Percentiles rank a stretch among this genome's conserved stretches.
phyloP scores from a whole-genome alignment of 495 filamentous ascomycete species.

The Haplographium delicatum region DNA sequence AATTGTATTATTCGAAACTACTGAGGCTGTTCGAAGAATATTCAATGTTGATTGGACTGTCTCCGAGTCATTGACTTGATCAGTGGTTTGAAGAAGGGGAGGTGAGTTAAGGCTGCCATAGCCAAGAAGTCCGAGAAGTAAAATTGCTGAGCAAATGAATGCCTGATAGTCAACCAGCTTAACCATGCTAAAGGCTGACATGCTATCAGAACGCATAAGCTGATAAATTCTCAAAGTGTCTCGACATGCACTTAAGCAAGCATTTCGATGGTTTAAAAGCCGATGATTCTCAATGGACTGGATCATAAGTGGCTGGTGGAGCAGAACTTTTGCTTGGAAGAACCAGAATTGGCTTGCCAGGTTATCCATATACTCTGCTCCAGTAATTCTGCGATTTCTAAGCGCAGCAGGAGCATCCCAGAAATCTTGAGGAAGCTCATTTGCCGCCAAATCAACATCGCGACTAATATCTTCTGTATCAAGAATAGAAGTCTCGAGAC shows the following conservation, averaged over 20 bases:
- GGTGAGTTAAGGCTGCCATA: slow-evolving; percentile 2
- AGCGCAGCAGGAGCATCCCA: slow-evolving; percentile 3
- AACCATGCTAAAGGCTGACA: slow-evolving; percentile 9
- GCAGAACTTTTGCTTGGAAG: neutral
- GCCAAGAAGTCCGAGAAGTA: slow-evolving; percentile 7
- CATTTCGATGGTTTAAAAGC: slow-evolving; percentile 3
- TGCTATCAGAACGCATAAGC: slow-evolving; percentile 9
- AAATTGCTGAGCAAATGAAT: slow-evolving; percentile 4
- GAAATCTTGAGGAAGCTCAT: neutral
- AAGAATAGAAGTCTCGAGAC: slow-evolving; percentile 1
- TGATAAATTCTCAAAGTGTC: slow-evolving; percentile 7
- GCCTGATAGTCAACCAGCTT: slow-evolving; percentile 14
- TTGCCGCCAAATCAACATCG: neutral
- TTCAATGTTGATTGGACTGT: neutral
- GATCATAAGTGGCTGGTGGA: slow-evolving; percentile 16
- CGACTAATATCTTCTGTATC: slow-evolving; percentile 4
- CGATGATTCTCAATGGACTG: slow-evolving; percentile 2
- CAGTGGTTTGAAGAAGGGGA: neutral
- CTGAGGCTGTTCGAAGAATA: slow-evolving; percentile 7
- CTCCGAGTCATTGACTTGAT: slow-evolving; percentile 4
- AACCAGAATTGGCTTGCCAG: slow-evolving; percentile 7
- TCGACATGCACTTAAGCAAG: slow-evolving; percentile 7
- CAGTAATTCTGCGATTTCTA: neutral
- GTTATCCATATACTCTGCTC: slow-evolving; percentile 8
- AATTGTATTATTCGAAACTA: slow-evolving; percentile 1